Base-by-base conservation (phyloP, 1,284 basidiomycete species). In the Tremellales sp. region DNA sequence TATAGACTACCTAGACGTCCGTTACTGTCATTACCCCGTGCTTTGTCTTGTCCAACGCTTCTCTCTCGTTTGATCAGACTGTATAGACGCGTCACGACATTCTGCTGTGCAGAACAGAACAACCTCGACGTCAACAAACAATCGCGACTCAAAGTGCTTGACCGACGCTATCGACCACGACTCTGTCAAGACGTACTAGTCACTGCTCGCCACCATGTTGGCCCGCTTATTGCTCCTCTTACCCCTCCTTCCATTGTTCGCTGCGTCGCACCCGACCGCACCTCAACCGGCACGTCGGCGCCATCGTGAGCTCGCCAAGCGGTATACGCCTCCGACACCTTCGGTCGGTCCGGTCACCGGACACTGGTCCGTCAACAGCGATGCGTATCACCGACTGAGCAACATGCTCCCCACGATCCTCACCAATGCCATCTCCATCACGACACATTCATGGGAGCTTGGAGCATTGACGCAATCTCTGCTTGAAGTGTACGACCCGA, bases 381-480 rank as follows among this genome's bases (percentile, higher is more conserved):
- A 43, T 12, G 22, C 49, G 5, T 62, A 61, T 39, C 31, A 36
- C 40, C 29, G 21, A 8, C 51, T 61, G 23, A 57, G 57, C 13
- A 12, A 29, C 17, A 29, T 36, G 13, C 23, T 64, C 21, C 56
- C 62, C 19, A 45, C 27, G 11, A 48, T 61, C 23, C 46, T 66
- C 21, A 43, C 45, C 6, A 60, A 57, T 12, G 60, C 54, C n/a
- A 52, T 59, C 23, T 19, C 42, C 7, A 56, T 62, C 37, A 39
- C 63, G 1, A 39, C 19, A 2, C 52, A 67, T 25, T 64, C 61
- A 1, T 68, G 67, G 67, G 67, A 68, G 51, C 22, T 58, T 15
- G 67, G 67, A 23, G 47, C 58, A 1, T 41, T 63, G 17, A 54
- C 56, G 13, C 43, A 66, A 41, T 48, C 62, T 1, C 46, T 65